Evolutionary conservation across 2,329 filamentous ascomycete species (phyloP), one percentile per base, ranked within the genome.

Genomic region (Whalleya microplaca): DNA sequence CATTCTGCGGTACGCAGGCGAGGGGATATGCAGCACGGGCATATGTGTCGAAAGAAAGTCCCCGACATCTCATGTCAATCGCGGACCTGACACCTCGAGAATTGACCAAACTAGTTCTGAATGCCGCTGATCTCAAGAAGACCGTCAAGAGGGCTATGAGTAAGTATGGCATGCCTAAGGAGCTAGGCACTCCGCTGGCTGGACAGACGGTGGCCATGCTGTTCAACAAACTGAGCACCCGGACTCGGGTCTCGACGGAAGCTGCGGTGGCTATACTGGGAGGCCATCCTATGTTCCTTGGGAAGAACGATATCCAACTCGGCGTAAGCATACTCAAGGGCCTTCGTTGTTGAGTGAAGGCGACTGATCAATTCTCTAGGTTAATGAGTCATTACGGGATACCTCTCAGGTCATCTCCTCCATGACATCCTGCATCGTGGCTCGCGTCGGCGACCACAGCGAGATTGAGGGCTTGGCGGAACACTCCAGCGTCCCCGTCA

Each of bases 341-440:
- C 59, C 48, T 40, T 44, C 40, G 20, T 29, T 19, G 6, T 10
- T 2, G 18, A 44, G 18, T n/a, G 2, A 46, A 47, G 9, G 32
- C 58, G 60, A 42, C 60, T 45, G 47, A 50, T 47, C 41, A 37
- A 43, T 12, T 20, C 8, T 32, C 41, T 61, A 90, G 87, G 87
- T 93, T 62, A 99, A 99, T 69, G 95, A 99, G 76, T 93, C 91
- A 4, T 82, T 98, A n/a, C 89, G 91, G 71, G 95, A 99, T 75
- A 97, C 93, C 4, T 88, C 91, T 0, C 83, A 90, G 41, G 92
- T 99, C 61, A 92, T 99, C 64, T 96, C 92, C n/a, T 96, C 91
- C 55, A 95, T 95, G 91, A 89, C 89, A 6, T 90, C 89, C 3
- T 90, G 87, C 71, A 91, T 94, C 76, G 88, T 95, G 2, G 91